Percentiles rank a stretch among this genome's conserved stretches.
phyloP scores from a whole-genome alignment of 2,329 filamentous ascomycete genomes.

The Ophiocordyceps robertsii region DNA sequence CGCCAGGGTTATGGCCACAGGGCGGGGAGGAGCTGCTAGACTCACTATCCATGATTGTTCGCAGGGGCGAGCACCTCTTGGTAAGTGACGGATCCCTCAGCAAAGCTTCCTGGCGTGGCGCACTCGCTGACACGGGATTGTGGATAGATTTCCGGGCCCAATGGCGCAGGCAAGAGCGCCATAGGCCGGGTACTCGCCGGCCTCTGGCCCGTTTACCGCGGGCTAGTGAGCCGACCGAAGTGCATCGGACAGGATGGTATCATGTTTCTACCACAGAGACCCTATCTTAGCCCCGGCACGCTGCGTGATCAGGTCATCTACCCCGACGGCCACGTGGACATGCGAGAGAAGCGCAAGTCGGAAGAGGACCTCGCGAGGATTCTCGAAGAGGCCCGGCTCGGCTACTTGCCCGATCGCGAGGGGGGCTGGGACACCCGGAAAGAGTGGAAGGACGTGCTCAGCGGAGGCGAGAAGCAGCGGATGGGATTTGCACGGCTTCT shows the following conservation, averaged over 20 bases:
- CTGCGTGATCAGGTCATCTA: slow-evolving; percentile 96
- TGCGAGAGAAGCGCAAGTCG: slow-evolving; percentile 66
- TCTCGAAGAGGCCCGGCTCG: slow-evolving; percentile 71
- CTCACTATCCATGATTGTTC: slow-evolving; percentile 77
- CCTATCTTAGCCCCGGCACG: slow-evolving; percentile 84
- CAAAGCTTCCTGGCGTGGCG: neutral
- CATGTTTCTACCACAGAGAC: slow-evolving; percentile 94
- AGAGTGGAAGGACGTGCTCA: slow-evolving; percentile 98
- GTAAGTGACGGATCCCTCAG: slow-evolving; percentile 19
- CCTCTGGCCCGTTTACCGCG: slow-evolving; percentile 91
- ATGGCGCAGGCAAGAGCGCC: slow-evolving; percentile 86
- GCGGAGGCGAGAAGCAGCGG: slow-evolving; percentile 91
- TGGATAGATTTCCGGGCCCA: slow-evolving; percentile 68
- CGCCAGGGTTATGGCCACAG: slow-evolving; percentile 74
- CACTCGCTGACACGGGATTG: slow-evolving; percentile 5
- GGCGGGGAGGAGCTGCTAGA: slow-evolving; percentile 88
- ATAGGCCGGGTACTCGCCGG: slow-evolving; percentile 81
- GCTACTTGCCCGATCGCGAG: slow-evolving; percentile 82
- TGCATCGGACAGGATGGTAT: slow-evolving; percentile 74
- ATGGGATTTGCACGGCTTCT: slow-evolving; percentile 82
- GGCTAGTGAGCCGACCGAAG: slow-evolving; percentile 78
- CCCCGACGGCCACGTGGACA: slow-evolving; percentile 86
- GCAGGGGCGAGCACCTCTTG: slow-evolving; percentile 80
- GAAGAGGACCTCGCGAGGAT: slow-evolving; percentile 68
- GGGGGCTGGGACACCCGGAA: slow-evolving; percentile 95